phyloP scores from a whole-genome alignment of 768 basidiomycete genomes.

The Hygrophoropsis aurantiaca region DNA sequence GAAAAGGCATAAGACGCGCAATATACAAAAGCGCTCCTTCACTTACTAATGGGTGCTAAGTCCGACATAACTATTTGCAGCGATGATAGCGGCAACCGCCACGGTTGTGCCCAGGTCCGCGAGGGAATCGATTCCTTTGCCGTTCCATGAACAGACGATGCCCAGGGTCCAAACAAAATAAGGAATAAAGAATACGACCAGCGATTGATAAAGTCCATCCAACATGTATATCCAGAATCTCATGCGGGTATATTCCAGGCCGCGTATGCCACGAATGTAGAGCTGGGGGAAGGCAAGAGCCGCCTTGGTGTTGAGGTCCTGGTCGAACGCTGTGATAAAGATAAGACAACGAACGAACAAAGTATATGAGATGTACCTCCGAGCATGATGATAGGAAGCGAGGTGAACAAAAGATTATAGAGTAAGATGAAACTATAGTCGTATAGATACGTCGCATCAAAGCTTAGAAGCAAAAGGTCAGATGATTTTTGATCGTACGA shows the following conservation, averaged over 20 bases:
- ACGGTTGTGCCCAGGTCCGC: conserved; percentile 93
- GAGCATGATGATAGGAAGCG: conserved; percentile 85
- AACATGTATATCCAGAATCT: conserved; percentile 97
- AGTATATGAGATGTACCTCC: conserved; percentile 59
- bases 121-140: conserved; percentile 74
- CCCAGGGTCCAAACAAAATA: conserved; percentile 72
- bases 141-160: conserved; percentile 70
- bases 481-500: conserved; percentile 3
- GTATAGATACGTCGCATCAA: conserved; percentile 93
- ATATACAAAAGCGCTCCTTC: no score
- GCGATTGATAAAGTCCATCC: conserved; percentile 93
- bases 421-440: conserved; percentile 93
- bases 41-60: conserved; percentile 88
- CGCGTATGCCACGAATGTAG: conserved; percentile 92
- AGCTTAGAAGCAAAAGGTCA: conserved; percentile 46
- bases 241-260: conserved; percentile 85
- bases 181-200: conserved; percentile 83
- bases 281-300: conserved; percentile 92
- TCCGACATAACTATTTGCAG: conserved; percentile 89
- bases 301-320: conserved; percentile 88
- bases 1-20: conserved; percentile 7
- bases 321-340: conserved; percentile 70
- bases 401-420: conserved; percentile 92
- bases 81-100: conserved; percentile 80
- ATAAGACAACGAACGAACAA: background rate